Evolutionary conservation across 805 yeast species (phyloP), one percentile per base, ranked within the genome.

Genomic region (Kuraishia piskuri): DNA sequence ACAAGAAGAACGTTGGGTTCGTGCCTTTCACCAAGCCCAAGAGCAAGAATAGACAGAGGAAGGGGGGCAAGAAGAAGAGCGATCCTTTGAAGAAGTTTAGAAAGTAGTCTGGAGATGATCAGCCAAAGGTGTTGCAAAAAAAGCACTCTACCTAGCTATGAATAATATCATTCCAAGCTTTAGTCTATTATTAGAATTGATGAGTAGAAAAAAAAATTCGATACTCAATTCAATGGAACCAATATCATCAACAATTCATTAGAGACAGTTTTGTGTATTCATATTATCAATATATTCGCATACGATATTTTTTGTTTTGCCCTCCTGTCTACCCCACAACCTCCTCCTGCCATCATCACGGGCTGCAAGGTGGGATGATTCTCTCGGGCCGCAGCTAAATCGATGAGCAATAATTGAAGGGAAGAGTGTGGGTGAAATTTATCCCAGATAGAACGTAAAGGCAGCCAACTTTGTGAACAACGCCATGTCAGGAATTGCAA

Each of bases 11-110:
- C 46, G 66, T 86, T 53, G 89, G 89, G 2, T 87, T 86, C 61
- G 84, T 86, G 45, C 92, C 95, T 19, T 86, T 86, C 71, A 80
- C 76, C 58, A 82, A 82, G 59, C 70, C 69, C 17, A 59, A 64
- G 45, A 73, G 73, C 59, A 60, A 68, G 55, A 67, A 66, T 55
- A 71, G 67, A 59, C 68, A 64, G 58, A 60, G 58, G 46, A 59
- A 62, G 22, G 61, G 62, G 14, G 67, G 63, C 1, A 62, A 67
- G 45, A 72, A 66, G 61, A 79, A 76, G 65, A 69, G 68, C n/a
- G 83, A 80, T 63, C 83, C 83, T 14, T 70, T 80, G 61, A 80
- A 78, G 67, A 71, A 60, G 53, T 68, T 69, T 44, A 68, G 64
- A 50, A 66, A 63, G 55, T 66, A 56, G 48, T 45, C 3, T 45